phyloP scores from a whole-genome alignment of 108 stramenopile genomes.

The Poteriospumella lacustris region DNA sequence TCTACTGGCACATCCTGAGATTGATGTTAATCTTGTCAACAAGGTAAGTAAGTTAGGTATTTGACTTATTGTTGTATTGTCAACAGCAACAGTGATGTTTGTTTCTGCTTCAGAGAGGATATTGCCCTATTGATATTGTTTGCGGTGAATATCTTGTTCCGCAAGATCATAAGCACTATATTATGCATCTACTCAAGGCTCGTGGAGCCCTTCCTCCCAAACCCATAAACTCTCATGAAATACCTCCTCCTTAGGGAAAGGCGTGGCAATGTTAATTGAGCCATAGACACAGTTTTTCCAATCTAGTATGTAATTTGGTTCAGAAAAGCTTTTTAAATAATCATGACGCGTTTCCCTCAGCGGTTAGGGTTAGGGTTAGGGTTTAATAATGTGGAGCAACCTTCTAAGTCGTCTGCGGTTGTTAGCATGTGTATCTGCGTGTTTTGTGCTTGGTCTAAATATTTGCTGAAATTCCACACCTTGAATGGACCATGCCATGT shows the following conservation, averaged over 20 bases:
- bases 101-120: slow-evolving; percentile 7
- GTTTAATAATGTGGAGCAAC: slow-evolving; percentile 8
- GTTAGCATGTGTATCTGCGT: slow-evolving; percentile 7
- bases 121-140: slow-evolving; percentile 8
- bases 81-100: slow-evolving; percentile 7
- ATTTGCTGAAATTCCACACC: slow-evolving; percentile 7
- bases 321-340: slow-evolving; percentile 9
- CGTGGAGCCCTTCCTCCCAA: slow-evolving; percentile 5
- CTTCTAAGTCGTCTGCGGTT: slow-evolving; percentile 6
- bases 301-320: slow-evolving; percentile 9
- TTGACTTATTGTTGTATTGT: slow-evolving; percentile 9
- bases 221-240: slow-evolving; percentile 8
- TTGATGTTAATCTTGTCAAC: slow-evolving; percentile 8
- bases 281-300: slow-evolving; percentile 7
- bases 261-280: slow-evolving; percentile 7
- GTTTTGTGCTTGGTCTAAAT: slow-evolving; percentile 8
- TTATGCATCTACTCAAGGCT: slow-evolving; percentile 7
- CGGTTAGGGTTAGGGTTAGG: slow-evolving; percentile 6
- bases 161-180: slow-evolving; percentile 8
- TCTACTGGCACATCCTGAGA: slow-evolving; percentile 6
- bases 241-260: slow-evolving; percentile 6
- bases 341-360: slow-evolving; percentile 6
- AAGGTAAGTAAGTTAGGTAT: slow-evolving; percentile 8
- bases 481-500: slow-evolving; percentile 7
- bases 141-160: slow-evolving; percentile 7